Base-by-base conservation (phyloP, 495 filamentous ascomycete genomes). In the Niebla homalea region DNA sequence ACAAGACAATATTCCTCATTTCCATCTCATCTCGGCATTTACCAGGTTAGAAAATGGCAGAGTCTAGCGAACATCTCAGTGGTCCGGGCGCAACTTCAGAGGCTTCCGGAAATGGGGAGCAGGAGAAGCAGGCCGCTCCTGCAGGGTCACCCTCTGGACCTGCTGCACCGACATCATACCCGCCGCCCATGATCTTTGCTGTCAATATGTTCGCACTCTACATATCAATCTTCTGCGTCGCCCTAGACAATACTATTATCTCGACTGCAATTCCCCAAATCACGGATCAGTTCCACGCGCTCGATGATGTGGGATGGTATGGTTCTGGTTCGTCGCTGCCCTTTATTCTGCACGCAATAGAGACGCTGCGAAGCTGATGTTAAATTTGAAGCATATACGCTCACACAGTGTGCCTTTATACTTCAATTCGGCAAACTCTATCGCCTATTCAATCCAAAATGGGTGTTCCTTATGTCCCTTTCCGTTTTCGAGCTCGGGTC, bases 401-500 rank as follows among this genome's bases (percentile, higher is more conserved):
- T 77, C 20, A 53, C 54, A 36, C 36, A 42, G 16, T 44, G 29
- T 21, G 50, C 58, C 52, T 50, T 41, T 48, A 54, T 29, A 52
- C 51, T 52, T 16, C 22, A 41, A 19, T 50, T 36, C 18, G 75
- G 75, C 36, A 72, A 70, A 20, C 48, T 64, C 0, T 77, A 76
- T 64, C 71, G 66, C 47, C 68, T 68, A 56, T 75, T 74, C 57
- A 56, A 55, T 32, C 59, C 75, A 32, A 78, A 77, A 59, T 22
- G 35, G 26, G 48, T 56, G 0, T 66, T 75, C 64, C 63, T 88
- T 3, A 50, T 60, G 14, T 73, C 78, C 43, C 74, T 87, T 51
- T 60, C 63, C 49, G 60, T 89, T 54, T 89, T 89, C 60, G 84
- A 87, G 54, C 37, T 86, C 25, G 85, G 85, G 32, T 77, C 71